Base-by-base conservation (phyloP, 176 grass and related monocot species). In the Avena atlantica region DNA sequence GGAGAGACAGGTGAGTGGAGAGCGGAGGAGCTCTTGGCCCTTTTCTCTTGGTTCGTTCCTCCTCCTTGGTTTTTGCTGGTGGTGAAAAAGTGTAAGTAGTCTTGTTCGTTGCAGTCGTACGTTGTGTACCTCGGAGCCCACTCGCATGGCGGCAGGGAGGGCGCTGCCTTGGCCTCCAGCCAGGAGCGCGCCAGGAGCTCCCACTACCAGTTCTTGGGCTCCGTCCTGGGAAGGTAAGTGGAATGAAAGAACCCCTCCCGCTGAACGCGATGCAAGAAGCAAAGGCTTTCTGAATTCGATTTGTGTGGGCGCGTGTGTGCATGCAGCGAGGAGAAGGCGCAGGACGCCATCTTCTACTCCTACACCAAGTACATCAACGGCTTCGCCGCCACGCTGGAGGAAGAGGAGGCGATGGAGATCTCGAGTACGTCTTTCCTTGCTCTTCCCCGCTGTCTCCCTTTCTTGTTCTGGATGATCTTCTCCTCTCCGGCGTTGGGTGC, bases 341-440 rank as follows among this genome's bases (percentile, higher is more conserved):
- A 68, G 76, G 88, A 90, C 29, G 88, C 96, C 24, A 95, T 98
- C 73, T 95, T 98, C 79, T 98, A 98, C 90, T 98, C 96, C 8
- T 98, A 95, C 88, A 95, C 93, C 21, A 89, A 74, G 37, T 85
- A 91, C 88, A 98, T 98, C 89, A 98, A 98, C 50, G 96, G 96
- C 49, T 98, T 98, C 44, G 96, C 96, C 1, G 96, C 96, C 60
- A 88, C 53, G 60, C 88, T 98, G 17, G 92, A 95, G 34, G 90
- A 92, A 16, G 75, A 88, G 37, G 93, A 94, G 15, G 96, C 90
- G 0, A 83, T 74, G 56, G 78, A 84, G 79, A 73, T 98, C 57
- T 86, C 96, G 0, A 89, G 96, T 95, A 85, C 44, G 86, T 6
- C 60, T 12, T 42, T 9, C 2, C 45, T 48, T 47, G 6, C 20